Evolutionary conservation across 805 yeast genomes (phyloP), one percentile per base, ranked within the genome.

Genomic region (Candida berthetii): DNA sequence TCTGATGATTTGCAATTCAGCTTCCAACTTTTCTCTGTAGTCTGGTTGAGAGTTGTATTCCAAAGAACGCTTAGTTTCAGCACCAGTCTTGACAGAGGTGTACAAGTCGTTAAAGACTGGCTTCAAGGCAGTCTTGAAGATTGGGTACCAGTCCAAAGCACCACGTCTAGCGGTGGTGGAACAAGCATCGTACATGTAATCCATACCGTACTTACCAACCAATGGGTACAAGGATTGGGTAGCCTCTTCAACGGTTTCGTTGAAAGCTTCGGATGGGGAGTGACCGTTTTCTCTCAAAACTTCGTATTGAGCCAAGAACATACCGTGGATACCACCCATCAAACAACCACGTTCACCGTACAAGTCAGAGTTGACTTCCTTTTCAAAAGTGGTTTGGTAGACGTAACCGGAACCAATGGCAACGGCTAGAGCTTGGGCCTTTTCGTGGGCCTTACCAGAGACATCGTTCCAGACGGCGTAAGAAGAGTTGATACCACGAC

Each of bases 271-370:
- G 48, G 97, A 88, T 76, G 99, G 99, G 54, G 97, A 79, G 83
- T 93, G 99, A 55, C 99, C 99, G 68, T 95, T 89, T 79, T 91
- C 98, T 78, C 99, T 90, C 70, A 93, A 83, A 50, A 93, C 99
- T 76, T 93, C 99, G 81, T 93, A 93, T 79, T 93, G 99, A 59
- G 99, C 99, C 65, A 93, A 82, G 93, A 93, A 93, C 98, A 93
- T 93, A 82, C 99, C 99, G 80, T 93, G 99, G 78, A 93, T 91
- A 82, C 98, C 98, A 70, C 98, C 99, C 99, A 91, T 93, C 60
- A 93, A 79, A 77, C 98, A 93, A 68, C 99, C 99, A 80, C 99
- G 88, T 82, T 93, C 99, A 76, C 99, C 99, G 78, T 93, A 93
- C 66, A 93, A 78, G 71, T 93, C 99, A 53, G 98, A 90, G 88